phyloP scores from a whole-genome alignment of 2,329 filamentous ascomycete genomes.

The Fusarium albosuccineum region DNA sequence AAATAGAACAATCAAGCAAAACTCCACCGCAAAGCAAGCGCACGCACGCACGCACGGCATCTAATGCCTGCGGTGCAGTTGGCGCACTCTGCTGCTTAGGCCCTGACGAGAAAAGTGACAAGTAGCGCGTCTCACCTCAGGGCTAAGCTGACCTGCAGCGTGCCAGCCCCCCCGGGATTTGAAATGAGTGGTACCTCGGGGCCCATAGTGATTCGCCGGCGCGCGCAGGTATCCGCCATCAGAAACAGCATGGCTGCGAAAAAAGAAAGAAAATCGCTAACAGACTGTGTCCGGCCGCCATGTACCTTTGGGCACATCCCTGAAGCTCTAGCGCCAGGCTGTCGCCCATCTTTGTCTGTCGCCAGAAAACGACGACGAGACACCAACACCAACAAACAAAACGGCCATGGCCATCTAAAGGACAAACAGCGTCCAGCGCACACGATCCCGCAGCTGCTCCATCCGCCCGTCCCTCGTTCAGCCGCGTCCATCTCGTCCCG shows the following conservation, averaged over 20 bases:
- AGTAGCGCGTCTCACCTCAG: slow-evolving; percentile 38
- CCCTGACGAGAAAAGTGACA: slow-evolving; percentile 24
- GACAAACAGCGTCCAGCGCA: slow-evolving; percentile 28
- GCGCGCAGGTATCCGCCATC: slow-evolving; percentile 13
- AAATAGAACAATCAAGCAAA: slow-evolving; percentile 19
- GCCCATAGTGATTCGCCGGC: slow-evolving; percentile 1
- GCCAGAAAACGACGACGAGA: slow-evolving; percentile 42
- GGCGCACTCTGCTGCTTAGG: slow-evolving; percentile 11
- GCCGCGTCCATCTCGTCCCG: slow-evolving; percentile 9
- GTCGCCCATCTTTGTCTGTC: slow-evolving; percentile 42
- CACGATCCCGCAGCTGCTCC: slow-evolving; percentile 24
- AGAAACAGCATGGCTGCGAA: slow-evolving; percentile 15
- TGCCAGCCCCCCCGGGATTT: slow-evolving; percentile 24
- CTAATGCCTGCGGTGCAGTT: slow-evolving; percentile 19
- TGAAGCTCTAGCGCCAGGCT: slow-evolving; percentile 42
- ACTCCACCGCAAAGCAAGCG: slow-evolving; percentile 13
- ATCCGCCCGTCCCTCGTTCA: slow-evolving; percentile 10
- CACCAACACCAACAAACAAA: slow-evolving; percentile 37
- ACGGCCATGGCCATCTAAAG: slow-evolving; percentile 33
- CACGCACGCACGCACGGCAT: neutral
- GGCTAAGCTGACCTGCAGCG: slow-evolving; percentile 31
- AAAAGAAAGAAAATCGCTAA: slow-evolving; percentile 25
- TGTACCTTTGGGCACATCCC: slow-evolving; percentile 33
- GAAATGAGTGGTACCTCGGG: slow-evolving; percentile 23
- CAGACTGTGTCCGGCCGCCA: slow-evolving; percentile 33